These are phyloP conservation scores for Aspergillus brasiliensis DNA, from an alignment of 2,329 filamentous ascomycete genomes.

Conservation along the genomic window DNA sequence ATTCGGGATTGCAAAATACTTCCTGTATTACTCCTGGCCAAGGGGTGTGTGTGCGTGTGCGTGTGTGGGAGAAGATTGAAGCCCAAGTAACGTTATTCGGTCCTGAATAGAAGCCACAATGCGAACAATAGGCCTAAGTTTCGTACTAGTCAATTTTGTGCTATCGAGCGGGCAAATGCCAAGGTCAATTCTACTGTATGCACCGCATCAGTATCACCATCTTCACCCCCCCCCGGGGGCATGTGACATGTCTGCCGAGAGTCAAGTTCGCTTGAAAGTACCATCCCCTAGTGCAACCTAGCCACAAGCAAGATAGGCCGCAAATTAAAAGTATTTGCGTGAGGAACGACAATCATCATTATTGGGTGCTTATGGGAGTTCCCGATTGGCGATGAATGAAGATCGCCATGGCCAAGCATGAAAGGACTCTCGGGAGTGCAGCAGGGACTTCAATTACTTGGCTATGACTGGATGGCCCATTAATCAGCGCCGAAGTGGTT, in stretches of 20 bases:
- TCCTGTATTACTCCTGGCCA: too few species aligned
- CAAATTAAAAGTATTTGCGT: neutral
- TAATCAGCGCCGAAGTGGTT: neutral
- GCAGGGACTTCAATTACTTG: neutral
- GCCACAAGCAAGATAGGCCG: neutral
- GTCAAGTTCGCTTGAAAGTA: neutral
- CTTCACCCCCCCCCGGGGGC: neutral
- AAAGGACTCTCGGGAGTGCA: neutral
- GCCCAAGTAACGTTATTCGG: neutral
- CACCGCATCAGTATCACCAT: neutral
- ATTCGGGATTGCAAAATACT: neutral
- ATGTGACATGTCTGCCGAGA: neutral
- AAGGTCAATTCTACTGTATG: neutral
- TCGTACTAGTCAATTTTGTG: neutral
- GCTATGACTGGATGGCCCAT: neutral
- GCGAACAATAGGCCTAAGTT: neutral
- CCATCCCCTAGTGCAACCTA: neutral
- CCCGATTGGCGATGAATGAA: neutral
- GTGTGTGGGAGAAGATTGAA: neutral
- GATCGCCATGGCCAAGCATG: neutral
- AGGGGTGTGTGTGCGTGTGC: too few species aligned
- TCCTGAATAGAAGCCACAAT: too few species aligned
- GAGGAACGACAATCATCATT: neutral
- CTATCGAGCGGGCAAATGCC: neutral
- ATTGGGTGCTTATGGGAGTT: conserved; percentile 1